Evolutionary conservation across 331 rosid species (phyloP), one percentile per base, ranked within the genome.

Genomic region (Cydonia oblonga): DNA sequence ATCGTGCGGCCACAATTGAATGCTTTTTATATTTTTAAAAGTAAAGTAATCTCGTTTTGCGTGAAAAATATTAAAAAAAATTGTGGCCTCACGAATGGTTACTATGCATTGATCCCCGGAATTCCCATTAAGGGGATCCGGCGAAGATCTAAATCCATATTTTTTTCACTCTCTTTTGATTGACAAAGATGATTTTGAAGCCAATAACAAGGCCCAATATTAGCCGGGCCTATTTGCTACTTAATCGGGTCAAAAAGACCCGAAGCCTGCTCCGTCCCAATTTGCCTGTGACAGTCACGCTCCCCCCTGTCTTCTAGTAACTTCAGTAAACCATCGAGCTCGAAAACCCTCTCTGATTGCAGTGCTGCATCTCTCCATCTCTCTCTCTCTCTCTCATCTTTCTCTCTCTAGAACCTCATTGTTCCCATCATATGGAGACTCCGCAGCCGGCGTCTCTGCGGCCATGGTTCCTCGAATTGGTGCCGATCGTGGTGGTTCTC

Each of bases 381-480:
- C n/a, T 30, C 78, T 67, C 62, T 61, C 52, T 54, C 32, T 64
- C 72, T 64, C 44, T 2, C n/a, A 25, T 33, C 78, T 64, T n/a
- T 58, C 58, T 57, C 66, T 65, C 73, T 22, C 51, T 7, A 49
- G 26, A 64, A 24, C 33, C 64, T 64, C 22, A 7, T 6, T 51
- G 24, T 23, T 14, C 3, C 38, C 1, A 22, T 33, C 74, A 6
- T 64, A 91, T 93, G 98, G 88, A 78, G 75, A 85, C 74, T n/a
- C 65, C 86, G 61, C 88, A 75, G 52, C 79, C 33, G 25, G 38
- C 84, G 11, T 71, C 89, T 52, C 75, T 83, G 35, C 85, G 85
- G 80, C 90, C 97, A 71, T 88, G 96, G 98, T 40, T 91, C 76
- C 92, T 85, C 25, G 85, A 88, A 19, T 68, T 23, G 63, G 63